phyloP scores from a whole-genome alignment of 768 basidiomycete genomes.

The Suillus paluster region DNA sequence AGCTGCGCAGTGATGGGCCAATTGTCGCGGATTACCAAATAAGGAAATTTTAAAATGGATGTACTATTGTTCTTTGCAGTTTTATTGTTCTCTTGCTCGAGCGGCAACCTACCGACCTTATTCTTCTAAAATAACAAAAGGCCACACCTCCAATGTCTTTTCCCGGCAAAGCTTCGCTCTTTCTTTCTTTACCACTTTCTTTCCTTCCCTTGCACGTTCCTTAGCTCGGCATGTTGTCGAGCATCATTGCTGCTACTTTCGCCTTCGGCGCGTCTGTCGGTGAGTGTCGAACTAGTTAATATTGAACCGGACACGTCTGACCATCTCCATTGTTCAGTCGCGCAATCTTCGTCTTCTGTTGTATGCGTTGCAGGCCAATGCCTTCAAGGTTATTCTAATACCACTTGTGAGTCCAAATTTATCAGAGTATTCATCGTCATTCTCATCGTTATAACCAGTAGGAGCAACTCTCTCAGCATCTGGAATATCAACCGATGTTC shows the following conservation, averaged over 20 bases:
- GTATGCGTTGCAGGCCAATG: slow-evolving; percentile 91
- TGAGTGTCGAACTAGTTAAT: slow-evolving; percentile 23
- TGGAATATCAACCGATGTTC: slow-evolving; percentile 55
- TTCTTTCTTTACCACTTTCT: slow-evolving; percentile 21
- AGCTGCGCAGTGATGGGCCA: not conserved
- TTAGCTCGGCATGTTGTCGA: slow-evolving; percentile 44
- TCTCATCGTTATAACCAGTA: slow-evolving; percentile 46
- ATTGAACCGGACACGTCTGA: slow-evolving; percentile 6
- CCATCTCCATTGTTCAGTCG: slow-evolving; percentile 39
- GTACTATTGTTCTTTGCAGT: slow-evolving; percentile 27
- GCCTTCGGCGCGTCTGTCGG: slow-evolving; percentile 44
- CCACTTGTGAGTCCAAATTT: slow-evolving; percentile 56
- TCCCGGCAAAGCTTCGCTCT: slow-evolving; percentile 27
- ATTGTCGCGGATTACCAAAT: not conserved
- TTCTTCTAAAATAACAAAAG: slow-evolving; percentile 34
- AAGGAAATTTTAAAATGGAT: slow-evolving; percentile 14
- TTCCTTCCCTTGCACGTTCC: slow-evolving; percentile 26
- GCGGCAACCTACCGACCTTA: slow-evolving; percentile 28
- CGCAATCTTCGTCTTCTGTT: slow-evolving; percentile 61
- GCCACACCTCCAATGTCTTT: slow-evolving; percentile 19
- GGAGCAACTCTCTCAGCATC: slow-evolving; percentile 67
- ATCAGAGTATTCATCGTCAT: slow-evolving; percentile 8
- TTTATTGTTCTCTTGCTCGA: slow-evolving; percentile 27
- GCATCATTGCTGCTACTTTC: slow-evolving; percentile 40
- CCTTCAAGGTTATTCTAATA: slow-evolving; percentile 77